phyloP scores from a whole-genome alignment of 1,284 basidiomycete species.

The Sphagnurus paluster region DNA sequence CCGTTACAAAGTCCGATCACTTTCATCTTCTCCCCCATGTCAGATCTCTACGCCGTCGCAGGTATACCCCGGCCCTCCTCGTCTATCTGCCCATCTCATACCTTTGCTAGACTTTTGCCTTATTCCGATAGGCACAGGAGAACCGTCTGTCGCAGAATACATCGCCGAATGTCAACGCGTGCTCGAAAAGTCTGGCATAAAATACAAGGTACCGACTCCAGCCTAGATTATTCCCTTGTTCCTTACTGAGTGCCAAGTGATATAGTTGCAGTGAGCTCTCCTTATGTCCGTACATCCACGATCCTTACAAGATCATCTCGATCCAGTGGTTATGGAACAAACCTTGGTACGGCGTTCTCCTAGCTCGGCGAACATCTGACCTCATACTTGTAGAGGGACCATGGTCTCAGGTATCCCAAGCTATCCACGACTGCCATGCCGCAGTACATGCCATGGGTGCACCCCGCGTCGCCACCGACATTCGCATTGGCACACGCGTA shows the following conservation, averaged over 20 bases:
- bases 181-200: conserved; percentile 78
- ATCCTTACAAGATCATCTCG: conserved; percentile 8
- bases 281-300: neutral
- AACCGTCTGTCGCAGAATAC: conserved; percentile 73
- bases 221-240: conserved; percentile 2
- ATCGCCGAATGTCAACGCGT: conserved; percentile 80
- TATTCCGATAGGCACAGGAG: conserved; percentile 75
- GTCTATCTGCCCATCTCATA: conserved; percentile 6
- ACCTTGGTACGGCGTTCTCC: conserved; percentile 56
- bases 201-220: conserved; percentile 62
- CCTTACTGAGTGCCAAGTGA: conserved; percentile 5
- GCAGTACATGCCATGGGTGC: conserved; percentile 82
- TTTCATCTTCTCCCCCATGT: conserved; percentile 26
- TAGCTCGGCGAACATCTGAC: conserved; percentile 4
- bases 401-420: conserved; percentile 78
- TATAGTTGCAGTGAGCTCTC: conserved; percentile 70
- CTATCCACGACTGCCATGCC: conserved; percentile 85
- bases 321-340: conserved; percentile 85
- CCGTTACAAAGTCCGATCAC: conserved; percentile 15
- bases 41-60: conserved; percentile 65
- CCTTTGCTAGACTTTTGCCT: conserved; percentile 74
- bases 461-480: conserved; percentile 80
- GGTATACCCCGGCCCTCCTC: conserved; percentile 36
- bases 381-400: conserved; percentile 63
- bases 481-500: conserved; percentile 87